These are phyloP conservation scores for Tylopilus sp. DNA, from an alignment of 1,284 basidiomycete genomes.

Conservation along the genomic window DNA sequence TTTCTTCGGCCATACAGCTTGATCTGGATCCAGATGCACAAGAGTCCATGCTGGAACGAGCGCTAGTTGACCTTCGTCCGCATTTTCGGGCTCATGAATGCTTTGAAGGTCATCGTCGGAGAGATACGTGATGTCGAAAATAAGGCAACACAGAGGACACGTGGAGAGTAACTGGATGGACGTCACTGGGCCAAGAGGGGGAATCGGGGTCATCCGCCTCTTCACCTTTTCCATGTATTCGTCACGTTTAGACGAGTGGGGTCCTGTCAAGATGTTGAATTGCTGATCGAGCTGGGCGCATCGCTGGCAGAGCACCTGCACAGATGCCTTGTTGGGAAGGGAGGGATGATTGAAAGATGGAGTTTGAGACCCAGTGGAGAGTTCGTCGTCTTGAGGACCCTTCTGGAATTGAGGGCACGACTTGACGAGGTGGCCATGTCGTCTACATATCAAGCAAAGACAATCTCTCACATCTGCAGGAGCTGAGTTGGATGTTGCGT, in stretches of 20 bases:
- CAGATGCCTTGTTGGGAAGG: neutral
- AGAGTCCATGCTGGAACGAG: slow-evolving; percentile 1
- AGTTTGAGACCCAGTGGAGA: neutral
- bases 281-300: neutral
- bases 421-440: neutral
- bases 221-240: neutral
- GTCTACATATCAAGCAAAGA: slow-evolving; percentile 4
- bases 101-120: neutral
- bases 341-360: neutral
- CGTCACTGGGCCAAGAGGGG: slow-evolving; percentile 5
- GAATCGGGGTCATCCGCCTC: slow-evolving; percentile 5
- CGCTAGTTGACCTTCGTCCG: neutral
- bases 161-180: slow-evolving; percentile 11
- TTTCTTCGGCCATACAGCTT: neutral
- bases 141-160: slow-evolving; percentile 13
- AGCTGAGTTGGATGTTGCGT: neutral
- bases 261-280: neutral
- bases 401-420: neutral
- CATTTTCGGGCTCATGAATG: neutral
- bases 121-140: slow-evolving; percentile 9
- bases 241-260: neutral
- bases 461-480: neutral
- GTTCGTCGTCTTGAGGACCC: neutral
- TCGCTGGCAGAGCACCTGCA: neutral
- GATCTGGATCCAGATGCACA: neutral